A percentile compares a stretch with the other conserved stretches of the same genome.
Conservation (phyloP, 352 stramenopile species). For the Globisporangium lucens region DNA sequence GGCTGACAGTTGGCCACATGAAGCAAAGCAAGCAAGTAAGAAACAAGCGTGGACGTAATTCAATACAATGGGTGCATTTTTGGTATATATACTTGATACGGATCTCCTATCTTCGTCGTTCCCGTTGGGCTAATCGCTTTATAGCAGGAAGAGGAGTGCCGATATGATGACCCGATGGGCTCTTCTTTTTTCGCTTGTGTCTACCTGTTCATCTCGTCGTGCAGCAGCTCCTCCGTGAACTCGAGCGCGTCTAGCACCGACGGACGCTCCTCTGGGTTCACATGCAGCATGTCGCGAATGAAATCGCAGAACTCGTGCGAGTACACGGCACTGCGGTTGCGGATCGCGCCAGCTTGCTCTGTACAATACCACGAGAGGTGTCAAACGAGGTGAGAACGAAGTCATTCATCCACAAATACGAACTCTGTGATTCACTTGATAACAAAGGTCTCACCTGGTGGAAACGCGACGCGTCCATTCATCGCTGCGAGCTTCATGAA, state of each 20-base stretch:
- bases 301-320: constrained; percentile 85
- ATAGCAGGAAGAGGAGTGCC: background rate
- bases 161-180: background rate
- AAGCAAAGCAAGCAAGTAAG: background rate
- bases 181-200: background rate
- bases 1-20: background rate
- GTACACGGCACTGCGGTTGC: constrained; percentile 63
- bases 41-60: background rate
- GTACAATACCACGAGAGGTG: background rate
- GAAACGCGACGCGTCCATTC: constrained; percentile 76
- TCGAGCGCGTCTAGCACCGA: constrained; percentile 78
- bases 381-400: too few species aligned
- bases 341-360: constrained; percentile 68
- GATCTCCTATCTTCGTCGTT: background rate
- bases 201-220: constrained; percentile 58
- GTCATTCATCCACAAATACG: too few species aligned
- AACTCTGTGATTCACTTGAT: too few species aligned
- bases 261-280: constrained; percentile 74
- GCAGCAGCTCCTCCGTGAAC: constrained; percentile 76
- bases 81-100: background rate
- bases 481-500: constrained; percentile 85
- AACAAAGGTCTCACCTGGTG: constrained; percentile 35
- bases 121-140: background rate
- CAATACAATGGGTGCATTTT: constrained; percentile 10
- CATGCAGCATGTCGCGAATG: constrained; percentile 84